Percentiles rank a stretch among this genome's conserved stretches.
These are phyloP conservation scores for Aschersonia sp. DNA, from an alignment of 2,329 filamentous ascomycete genomes.

Conservation along the genomic window DNA sequence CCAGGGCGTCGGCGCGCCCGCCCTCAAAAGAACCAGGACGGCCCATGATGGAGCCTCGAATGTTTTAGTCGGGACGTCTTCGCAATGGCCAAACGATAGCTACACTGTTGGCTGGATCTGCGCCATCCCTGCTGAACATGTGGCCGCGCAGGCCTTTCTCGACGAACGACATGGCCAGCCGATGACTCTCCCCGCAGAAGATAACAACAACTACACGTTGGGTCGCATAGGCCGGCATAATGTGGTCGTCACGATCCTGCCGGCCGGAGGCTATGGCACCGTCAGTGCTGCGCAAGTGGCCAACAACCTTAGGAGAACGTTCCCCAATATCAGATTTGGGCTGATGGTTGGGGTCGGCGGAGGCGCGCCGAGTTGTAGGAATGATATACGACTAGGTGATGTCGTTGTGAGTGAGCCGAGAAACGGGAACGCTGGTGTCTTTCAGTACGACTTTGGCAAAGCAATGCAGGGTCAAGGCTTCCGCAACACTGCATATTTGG, in stretches of 20 bases:
- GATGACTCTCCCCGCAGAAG: background rate
- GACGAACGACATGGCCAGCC: background rate
- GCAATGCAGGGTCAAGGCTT: slow-evolving; percentile 6
- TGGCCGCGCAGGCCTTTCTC: background rate
- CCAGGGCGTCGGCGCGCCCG: too few species aligned
- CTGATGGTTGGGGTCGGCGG: slow-evolving; percentile 10
- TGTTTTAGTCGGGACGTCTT: background rate
- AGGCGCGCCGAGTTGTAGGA: slow-evolving; percentile 16
- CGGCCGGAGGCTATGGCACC: slow-evolving; percentile 7
- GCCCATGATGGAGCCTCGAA: too few species aligned
- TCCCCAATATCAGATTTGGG: slow-evolving; percentile 14
- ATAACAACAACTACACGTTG: slow-evolving; percentile 7
- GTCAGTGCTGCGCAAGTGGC: slow-evolving; percentile 11
- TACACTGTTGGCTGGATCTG: background rate
- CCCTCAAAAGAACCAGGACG: too few species aligned
- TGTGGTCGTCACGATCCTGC: slow-evolving; percentile 8
- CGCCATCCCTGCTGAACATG: background rate
- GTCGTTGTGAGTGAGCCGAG: slow-evolving; percentile 7
- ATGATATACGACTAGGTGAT: slow-evolving; percentile 20
- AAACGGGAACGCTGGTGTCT: slow-evolving; percentile 6
- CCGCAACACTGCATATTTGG: slow-evolving; percentile 4
- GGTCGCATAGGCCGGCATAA: slow-evolving; percentile 8
- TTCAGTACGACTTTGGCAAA: slow-evolving; percentile 11
- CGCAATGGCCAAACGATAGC: background rate
- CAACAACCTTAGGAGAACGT: slow-evolving; percentile 13